A percentile compares a stretch with the other conserved stretches of the same genome.
These are phyloP conservation scores for Laguncularia racemosa DNA, from an alignment of 345 rosid species.

Conservation along the genomic window DNA sequence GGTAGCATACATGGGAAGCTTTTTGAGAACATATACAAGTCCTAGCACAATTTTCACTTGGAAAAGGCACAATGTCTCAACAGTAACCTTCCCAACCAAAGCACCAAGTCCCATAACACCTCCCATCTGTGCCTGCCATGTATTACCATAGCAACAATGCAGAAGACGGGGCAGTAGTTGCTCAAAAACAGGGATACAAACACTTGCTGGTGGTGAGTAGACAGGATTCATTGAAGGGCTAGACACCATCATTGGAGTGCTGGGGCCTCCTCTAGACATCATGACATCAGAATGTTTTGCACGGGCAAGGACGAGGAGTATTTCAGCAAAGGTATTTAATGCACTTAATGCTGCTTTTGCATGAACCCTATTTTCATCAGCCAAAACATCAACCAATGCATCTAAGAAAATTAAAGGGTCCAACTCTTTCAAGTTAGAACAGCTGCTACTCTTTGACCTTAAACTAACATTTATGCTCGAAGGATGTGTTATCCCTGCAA, in stretches of 20 bases:
- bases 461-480: constrained; percentile 39
- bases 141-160: constrained; percentile 95
- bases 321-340: constrained; percentile 78
- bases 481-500: constrained; percentile 46
- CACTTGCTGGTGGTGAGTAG: constrained; percentile 91
- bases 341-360: constrained; percentile 91
- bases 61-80: constrained; percentile 80
- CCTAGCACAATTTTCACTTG: constrained; percentile 87
- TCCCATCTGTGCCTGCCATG: constrained; percentile 99
- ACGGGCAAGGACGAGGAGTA: constrained; percentile 88
- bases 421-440: constrained; percentile 73
- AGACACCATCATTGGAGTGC: constrained; percentile 92
- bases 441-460: constrained; percentile 49
- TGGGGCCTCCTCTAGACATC: constrained; percentile 90
- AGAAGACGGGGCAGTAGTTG: constrained; percentile 95
- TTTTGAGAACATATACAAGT: constrained; percentile 83
- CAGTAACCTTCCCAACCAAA: constrained; percentile 95
- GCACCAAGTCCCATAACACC: constrained; percentile 99
- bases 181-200: constrained; percentile 89
- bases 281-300: constrained; percentile 73
- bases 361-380: constrained; percentile 82
- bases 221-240: constrained; percentile 99
- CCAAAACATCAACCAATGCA: constrained; percentile 90
- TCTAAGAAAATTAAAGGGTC: constrained; percentile 90
- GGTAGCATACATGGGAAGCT: constrained; percentile 84